Evolutionary conservation across 495 filamentous ascomycete species (phyloP).

Genomic region (Tuber brumale): DNA sequence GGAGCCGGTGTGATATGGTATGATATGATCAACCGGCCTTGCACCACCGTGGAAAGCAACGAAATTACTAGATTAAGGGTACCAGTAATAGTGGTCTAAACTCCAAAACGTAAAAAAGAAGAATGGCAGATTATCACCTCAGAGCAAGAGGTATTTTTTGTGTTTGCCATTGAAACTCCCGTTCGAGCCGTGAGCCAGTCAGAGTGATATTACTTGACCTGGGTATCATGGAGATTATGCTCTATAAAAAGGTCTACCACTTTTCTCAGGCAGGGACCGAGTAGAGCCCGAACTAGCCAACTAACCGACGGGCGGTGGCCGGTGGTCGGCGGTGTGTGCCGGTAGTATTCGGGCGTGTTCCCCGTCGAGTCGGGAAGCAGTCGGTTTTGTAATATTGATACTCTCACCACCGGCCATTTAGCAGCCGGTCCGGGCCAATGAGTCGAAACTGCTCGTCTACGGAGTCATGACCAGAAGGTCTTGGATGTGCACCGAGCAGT

Average conservation of each 20-base stretch:
- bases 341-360: neutral
- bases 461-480: neutral
- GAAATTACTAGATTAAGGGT: neutral
- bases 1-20: neutral
- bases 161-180: neutral
- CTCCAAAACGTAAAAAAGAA: neutral
- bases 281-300: neutral
- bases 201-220: neutral
- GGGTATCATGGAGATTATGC: neutral
- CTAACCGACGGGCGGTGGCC: neutral
- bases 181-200: neutral
- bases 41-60: neutral
- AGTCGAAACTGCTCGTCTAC: neutral
- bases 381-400: neutral
- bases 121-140: neutral
- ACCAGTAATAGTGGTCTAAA: neutral
- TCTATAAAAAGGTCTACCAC: neutral
- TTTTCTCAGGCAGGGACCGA: neutral
- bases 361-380: neutral
- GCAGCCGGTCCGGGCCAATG: neutral
- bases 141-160: neutral
- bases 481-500: neutral
- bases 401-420: neutral
- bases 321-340: no score
- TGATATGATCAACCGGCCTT: neutral